phyloP scores from a whole-genome alignment of 768 basidiomycete species.

The Obba rivulosa region DNA sequence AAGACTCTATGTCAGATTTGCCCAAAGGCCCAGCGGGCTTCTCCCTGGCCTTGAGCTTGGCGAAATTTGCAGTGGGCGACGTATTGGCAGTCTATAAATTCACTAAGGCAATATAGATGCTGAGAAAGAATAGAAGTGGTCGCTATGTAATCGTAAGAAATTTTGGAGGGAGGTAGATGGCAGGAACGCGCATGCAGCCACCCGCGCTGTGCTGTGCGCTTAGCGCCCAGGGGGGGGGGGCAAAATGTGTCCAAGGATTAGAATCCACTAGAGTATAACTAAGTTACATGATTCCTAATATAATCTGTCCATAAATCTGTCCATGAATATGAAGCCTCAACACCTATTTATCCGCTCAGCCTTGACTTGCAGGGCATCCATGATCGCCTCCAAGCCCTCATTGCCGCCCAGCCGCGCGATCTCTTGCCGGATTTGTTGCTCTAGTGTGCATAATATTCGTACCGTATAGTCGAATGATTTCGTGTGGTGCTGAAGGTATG shows the following conservation, averaged over 20 bases:
- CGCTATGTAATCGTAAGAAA: no score
- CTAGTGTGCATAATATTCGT: conserved; percentile 59
- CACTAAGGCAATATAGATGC: no score
- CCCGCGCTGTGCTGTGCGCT: no score
- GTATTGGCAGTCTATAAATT: conserved; percentile 22
- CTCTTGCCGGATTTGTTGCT: conserved; percentile 63
- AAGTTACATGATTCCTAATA: no score
- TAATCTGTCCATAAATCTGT: no score
- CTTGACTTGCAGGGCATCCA: conserved; percentile 40
- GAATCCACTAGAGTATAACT: no score
- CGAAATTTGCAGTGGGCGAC: conserved; percentile 31
- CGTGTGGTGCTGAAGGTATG: conserved; percentile 41
- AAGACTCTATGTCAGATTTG: conserved; percentile 56
- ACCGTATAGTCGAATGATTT: conserved; percentile 86
- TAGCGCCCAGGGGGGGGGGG: no score
- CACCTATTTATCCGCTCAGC: conserved; percentile 3
- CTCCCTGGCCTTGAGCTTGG: conserved; percentile 49
- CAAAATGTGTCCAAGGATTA: no score
- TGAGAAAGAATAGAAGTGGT: no score
- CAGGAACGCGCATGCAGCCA: no score
- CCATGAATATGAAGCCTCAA: no score
- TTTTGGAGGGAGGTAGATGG: no score
- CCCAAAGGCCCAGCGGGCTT: conserved; percentile 20
- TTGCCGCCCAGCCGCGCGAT: conserved; percentile 78
- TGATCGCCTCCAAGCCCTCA: conserved; percentile 46